These are phyloP conservation scores for Mycena vulgaris DNA, from an alignment of 768 basidiomycete genomes.

Conservation along the genomic window DNA sequence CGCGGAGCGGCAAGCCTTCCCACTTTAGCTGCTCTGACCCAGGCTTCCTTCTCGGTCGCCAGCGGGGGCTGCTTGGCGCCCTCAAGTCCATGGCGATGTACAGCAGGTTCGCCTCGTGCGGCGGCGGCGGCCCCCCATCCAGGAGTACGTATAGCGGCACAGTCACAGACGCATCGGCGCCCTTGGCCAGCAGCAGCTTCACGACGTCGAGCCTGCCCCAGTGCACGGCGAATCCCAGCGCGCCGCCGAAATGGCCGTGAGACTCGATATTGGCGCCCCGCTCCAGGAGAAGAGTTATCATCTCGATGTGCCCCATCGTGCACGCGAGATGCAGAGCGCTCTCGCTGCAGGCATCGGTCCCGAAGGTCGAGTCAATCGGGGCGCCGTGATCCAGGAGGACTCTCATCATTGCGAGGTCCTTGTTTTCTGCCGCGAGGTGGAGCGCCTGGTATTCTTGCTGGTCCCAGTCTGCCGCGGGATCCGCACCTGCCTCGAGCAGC, in stretches of 20 bases:
- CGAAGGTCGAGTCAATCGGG: not conserved
- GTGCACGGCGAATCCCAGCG: conserved; percentile 26
- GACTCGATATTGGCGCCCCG: not conserved
- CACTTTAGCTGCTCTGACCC: not conserved
- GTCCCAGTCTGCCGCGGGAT: not conserved
- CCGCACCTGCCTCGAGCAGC: conserved; percentile 14
- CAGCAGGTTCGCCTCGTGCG: not conserved
- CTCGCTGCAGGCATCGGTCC: not conserved
- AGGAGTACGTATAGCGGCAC: conserved; percentile 8
- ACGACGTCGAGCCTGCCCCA: not conserved
- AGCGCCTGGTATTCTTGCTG: conserved; percentile 1
- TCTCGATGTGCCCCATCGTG: conserved; percentile 1
- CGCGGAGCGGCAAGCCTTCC: conserved; percentile 16
- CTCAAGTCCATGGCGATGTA: conserved; percentile 10
- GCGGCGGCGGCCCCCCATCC: not conserved
- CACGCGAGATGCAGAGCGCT: conserved; percentile 2
- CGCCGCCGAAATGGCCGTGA: not conserved
- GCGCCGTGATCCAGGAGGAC: conserved; percentile 14
- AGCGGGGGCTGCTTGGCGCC: not conserved
- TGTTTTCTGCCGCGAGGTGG: not conserved
- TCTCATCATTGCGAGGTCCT: conserved; percentile 12
- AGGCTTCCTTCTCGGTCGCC: not conserved
- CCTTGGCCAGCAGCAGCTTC: conserved; percentile 6
- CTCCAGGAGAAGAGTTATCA: conserved; percentile 1
- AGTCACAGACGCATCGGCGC: conserved; percentile 14